These are phyloP conservation scores for Colletotrichum orbiculare DNA, from an alignment of 2,329 filamentous ascomycete species.

Conservation along the genomic window DNA sequence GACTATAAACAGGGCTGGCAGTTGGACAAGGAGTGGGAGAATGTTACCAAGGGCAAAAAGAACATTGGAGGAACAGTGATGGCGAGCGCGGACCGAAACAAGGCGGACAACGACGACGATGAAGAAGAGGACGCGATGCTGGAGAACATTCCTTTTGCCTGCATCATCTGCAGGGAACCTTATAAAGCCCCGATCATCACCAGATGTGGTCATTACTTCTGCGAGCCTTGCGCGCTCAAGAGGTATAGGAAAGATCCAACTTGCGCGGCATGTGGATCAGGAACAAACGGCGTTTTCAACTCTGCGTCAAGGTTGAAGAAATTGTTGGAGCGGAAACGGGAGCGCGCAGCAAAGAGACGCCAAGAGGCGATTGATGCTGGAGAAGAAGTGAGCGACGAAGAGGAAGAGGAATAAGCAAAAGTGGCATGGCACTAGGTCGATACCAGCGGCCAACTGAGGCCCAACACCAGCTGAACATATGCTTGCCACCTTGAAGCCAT, in stretches of 20 bases:
- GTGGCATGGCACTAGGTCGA: background rate
- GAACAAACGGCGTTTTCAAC: conserved; percentile 92
- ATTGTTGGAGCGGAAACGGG: conserved; percentile 79
- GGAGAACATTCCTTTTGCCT: conserved; percentile 88
- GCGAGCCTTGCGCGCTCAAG: conserved; percentile 87
- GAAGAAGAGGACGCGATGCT: conserved; percentile 76
- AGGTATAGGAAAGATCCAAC: conserved; percentile 87
- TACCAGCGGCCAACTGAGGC: conserved; percentile 13
- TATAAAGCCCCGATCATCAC: conserved; percentile 88
- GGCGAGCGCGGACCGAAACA: conserved; percentile 65
- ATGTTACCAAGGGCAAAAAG: conserved; percentile 77
- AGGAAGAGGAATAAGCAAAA: conserved; percentile 46
- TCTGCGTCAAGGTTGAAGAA: conserved; percentile 84
- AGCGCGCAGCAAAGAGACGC: conserved; percentile 68
- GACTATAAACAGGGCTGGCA: conserved; percentile 95
- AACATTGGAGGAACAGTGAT: conserved; percentile 70
- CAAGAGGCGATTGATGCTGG: conserved; percentile 63
- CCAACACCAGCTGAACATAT: background rate
- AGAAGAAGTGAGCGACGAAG: conserved; percentile 60
- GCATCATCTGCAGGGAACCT: conserved; percentile 82
- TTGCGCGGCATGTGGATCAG: conserved; percentile 86
- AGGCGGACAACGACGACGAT: conserved; percentile 53
- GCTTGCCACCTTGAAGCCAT: too few relatives aligned
- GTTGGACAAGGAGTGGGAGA: conserved; percentile 94
- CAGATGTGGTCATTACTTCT: conserved; percentile 96